phyloP scores from a whole-genome alignment of 352 stramenopile genomes.

The Saprolegnia diclina region DNA sequence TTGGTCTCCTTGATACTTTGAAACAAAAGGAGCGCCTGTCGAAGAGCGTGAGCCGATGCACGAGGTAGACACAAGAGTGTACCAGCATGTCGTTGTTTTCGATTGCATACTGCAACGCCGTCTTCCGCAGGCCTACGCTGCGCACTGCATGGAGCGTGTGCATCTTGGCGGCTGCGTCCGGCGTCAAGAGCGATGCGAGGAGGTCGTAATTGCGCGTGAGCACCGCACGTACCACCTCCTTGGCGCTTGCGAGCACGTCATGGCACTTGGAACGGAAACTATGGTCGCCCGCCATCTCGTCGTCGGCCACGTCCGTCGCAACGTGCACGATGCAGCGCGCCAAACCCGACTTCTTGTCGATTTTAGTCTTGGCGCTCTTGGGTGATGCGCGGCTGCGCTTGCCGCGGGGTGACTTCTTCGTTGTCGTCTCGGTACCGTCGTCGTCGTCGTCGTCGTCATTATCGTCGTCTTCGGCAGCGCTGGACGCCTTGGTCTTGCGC shows the following conservation, averaged over 20 bases:
- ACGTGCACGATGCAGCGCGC: constrained; percentile 37
- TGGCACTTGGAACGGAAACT: constrained; percentile 37
- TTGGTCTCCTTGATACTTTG: neutral
- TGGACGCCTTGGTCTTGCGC: constrained; percentile 27
- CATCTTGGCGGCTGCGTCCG: constrained; percentile 42
- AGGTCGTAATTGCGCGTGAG: constrained; percentile 66
- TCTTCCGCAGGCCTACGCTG: constrained; percentile 42
- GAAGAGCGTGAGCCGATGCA: no score
- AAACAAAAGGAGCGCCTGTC: constrained; percentile 40
- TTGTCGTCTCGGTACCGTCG: neutral
- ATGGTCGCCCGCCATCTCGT: constrained; percentile 47
- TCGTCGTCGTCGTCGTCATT: constrained; percentile 28
- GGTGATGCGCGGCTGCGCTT: neutral
- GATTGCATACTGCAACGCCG: constrained; percentile 59
- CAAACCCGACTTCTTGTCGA: constrained; percentile 16
- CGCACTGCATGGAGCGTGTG: constrained; percentile 43
- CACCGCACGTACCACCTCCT: constrained; percentile 64
- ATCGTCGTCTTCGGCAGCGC: constrained; percentile 29
- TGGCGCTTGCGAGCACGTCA: constrained; percentile 46
- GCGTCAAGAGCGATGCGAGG: constrained; percentile 52
- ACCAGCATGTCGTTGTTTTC: constrained; percentile 52
- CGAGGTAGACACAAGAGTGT: no score
- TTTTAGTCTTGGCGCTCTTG: neutral
- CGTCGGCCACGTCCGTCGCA: constrained; percentile 38
- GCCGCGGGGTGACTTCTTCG: neutral